Conservation (phyloP, 1,284 basidiomycete species). For the Cutaneotrichosporon curvatum region DNA sequence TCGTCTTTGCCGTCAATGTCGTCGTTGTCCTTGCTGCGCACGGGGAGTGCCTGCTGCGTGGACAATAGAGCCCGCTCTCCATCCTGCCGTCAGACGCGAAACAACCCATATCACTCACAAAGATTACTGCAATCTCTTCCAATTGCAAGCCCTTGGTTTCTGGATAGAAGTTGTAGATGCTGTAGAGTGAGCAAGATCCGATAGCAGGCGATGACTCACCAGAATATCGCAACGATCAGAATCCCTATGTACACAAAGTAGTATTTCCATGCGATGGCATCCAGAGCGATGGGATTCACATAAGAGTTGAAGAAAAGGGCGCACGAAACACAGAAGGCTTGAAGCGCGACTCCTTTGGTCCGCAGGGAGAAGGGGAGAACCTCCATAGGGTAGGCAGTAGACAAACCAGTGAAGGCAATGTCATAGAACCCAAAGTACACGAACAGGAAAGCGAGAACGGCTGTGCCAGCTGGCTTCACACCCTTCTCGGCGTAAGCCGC, state of each 20-base stretch:
- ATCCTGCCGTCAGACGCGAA: too few relatives aligned
- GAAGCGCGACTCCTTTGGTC: conserved; percentile 10
- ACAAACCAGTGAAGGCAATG: conserved; percentile 6
- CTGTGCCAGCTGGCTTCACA: conserved; percentile 16
- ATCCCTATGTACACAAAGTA: conserved; percentile 30
- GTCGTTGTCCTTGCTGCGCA: too few relatives aligned
- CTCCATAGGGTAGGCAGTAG: conserved; percentile 19
- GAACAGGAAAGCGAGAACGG: conserved; percentile 14
- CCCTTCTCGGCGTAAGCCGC: conserved; percentile 19
- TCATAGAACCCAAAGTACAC: conserved; percentile 23
- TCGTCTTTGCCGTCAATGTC: too few relatives aligned
- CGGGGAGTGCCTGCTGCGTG: too few relatives aligned
- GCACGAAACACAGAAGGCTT: not conserved
- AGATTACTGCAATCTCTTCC: conserved; percentile 23
- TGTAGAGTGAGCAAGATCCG: too few relatives aligned
- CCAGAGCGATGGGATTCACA: conserved; percentile 23
- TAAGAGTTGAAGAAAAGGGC: conserved; percentile 13
- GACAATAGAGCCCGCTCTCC: too few relatives aligned
- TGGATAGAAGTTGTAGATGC: conserved; percentile 19
- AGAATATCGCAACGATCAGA: conserved; percentile 10
- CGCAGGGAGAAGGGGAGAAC: conserved; percentile 18
- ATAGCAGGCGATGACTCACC: too few relatives aligned
- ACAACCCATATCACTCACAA: too few relatives aligned
- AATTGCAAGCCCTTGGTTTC: conserved; percentile 25
- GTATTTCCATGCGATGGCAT: conserved; percentile 26